Evolutionary conservation across 306 rosid genomes (phyloP).

Genomic region (Arachis stenosperma): DNA sequence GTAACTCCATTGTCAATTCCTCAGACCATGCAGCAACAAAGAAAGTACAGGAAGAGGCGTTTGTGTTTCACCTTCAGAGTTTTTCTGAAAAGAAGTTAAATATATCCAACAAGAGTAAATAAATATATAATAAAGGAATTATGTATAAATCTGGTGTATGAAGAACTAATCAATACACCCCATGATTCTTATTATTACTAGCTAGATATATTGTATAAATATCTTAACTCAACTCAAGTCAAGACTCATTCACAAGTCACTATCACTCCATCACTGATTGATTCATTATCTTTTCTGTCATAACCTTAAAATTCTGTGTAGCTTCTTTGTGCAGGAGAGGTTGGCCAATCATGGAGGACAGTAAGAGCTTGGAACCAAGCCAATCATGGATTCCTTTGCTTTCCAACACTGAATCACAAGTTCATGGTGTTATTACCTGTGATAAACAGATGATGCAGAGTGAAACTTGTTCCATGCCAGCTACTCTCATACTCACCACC

Average conservation of each 20-base stretch:
- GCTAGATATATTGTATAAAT: too few species aligned
- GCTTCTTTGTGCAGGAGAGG: neutral
- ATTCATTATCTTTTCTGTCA: neutral
- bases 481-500: slow-evolving; percentile 49
- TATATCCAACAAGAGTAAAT: too few species aligned
- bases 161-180: too few species aligned
- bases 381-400: slow-evolving; percentile 43
- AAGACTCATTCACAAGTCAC: neutral
- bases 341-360: neutral
- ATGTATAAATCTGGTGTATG: too few species aligned
- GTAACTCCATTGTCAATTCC: too few species aligned
- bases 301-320: neutral
- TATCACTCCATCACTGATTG: neutral
- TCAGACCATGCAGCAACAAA: too few species aligned
- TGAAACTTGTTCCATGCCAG: slow-evolving; percentile 36
- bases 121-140: too few species aligned
- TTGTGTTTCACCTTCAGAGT: too few species aligned
- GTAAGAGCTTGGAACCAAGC: neutral
- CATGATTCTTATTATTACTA: too few species aligned
- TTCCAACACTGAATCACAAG: slow-evolving; percentile 5
- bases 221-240: too few species aligned
- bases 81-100: too few species aligned
- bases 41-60: too few species aligned
- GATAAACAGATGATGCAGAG: neutral
- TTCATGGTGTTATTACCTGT: neutral